Evolutionary conservation across 1,139 yeast genomes (phyloP).

Genomic region (Saccharomyces hybrid): DNA sequence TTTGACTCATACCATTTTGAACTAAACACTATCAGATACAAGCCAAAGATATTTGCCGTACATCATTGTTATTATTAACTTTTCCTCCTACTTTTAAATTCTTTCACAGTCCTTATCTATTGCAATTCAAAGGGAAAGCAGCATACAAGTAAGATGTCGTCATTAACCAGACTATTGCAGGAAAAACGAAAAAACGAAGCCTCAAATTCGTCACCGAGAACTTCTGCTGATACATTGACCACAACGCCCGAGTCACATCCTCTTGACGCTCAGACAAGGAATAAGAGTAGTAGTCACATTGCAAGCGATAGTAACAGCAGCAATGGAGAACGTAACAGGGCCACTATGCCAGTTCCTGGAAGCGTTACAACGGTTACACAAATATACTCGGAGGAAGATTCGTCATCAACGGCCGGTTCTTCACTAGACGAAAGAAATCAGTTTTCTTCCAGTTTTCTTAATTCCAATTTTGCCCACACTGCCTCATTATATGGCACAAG

Average conservation of each 20-base stretch:
- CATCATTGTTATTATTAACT: neutral
- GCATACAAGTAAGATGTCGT: constrained; percentile 20
- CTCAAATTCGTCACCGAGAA: neutral
- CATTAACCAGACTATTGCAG: constrained; percentile 31
- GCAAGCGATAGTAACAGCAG: neutral
- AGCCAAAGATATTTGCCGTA: neutral
- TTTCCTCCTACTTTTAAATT: neutral
- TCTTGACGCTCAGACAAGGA: constrained; percentile 4
- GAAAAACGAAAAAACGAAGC: constrained; percentile 27
- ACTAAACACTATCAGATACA: too few species aligned
- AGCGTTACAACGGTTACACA: constrained; percentile 28
- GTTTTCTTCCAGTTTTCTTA: constrained; percentile 29
- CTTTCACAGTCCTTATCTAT: neutral
- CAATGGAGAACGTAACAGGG: constrained; percentile 4
- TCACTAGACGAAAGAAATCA: constrained; percentile 4
- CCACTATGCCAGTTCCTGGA: constrained; percentile 14
- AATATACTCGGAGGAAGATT: constrained; percentile 21
- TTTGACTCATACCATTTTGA: too few species aligned
- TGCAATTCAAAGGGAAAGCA: neutral
- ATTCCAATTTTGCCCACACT: constrained; percentile 32
- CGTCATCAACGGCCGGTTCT: neutral
- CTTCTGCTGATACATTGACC: constrained; percentile 9
- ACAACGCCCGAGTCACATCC: constrained; percentile 12
- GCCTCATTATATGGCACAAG: constrained; percentile 25
- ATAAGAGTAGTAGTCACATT: neutral